Percentiles rank a stretch among this genome's conserved stretches.
Evolutionary conservation across 2,329 filamentous ascomycete species (phyloP).

Genomic region (Alternaria arbusti): DNA sequence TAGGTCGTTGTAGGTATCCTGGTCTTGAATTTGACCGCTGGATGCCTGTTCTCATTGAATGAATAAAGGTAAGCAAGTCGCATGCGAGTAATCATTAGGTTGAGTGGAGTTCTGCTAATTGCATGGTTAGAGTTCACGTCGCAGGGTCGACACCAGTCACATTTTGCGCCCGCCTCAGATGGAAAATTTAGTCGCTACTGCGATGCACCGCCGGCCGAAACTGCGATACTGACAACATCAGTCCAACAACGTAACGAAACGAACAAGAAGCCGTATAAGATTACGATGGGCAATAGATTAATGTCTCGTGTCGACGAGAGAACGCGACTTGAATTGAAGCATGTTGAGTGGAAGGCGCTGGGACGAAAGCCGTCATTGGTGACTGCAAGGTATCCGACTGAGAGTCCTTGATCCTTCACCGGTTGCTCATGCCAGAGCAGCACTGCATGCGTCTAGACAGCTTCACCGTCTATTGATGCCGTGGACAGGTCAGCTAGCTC

Average conservation of each 20-base stretch:
- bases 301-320: neutral
- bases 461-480: neutral
- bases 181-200: slow-evolving; percentile 13
- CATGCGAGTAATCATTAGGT: neutral
- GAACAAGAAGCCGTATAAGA: neutral
- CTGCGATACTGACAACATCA: neutral
- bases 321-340: too few species aligned
- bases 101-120: neutral
- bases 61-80: neutral
- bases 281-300: neutral
- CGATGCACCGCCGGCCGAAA: neutral
- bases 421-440: neutral
- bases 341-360: neutral
- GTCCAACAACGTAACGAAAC: neutral
- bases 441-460: neutral
- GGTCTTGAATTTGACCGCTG: neutral
- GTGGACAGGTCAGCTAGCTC: neutral
- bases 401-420: neutral
- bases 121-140: neutral
- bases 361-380: neutral
- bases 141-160: slow-evolving; percentile 6
- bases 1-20: neutral
- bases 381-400: neutral
- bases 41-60: neutral
- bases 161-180: neutral